These are phyloP conservation scores for Kazachstania taianensis DNA, from an alignment of 805 yeast species.

Conservation along the genomic window DNA sequence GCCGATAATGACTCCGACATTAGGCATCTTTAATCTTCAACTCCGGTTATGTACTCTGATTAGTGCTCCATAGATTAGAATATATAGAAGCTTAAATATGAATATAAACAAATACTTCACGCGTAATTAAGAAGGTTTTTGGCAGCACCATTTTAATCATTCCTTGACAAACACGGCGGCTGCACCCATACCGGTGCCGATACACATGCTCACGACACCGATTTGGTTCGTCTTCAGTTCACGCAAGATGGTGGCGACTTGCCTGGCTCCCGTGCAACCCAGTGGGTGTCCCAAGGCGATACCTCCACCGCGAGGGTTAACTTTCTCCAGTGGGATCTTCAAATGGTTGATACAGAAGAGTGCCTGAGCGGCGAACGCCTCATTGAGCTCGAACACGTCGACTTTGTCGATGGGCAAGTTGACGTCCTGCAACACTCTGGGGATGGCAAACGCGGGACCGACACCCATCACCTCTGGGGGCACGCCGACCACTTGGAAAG, in stretches of 20 bases:
- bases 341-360: conserved; percentile 58
- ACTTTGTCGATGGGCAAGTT: conserved; percentile 57
- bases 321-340: conserved; percentile 58
- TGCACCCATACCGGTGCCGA: conserved; percentile 98
- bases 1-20: conserved; percentile 13
- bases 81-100: too few relatives aligned
- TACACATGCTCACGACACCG: conserved; percentile 93
- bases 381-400: conserved; percentile 78
- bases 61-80: too few relatives aligned
- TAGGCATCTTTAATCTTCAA: conserved; percentile 3
- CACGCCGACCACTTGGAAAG: conserved; percentile 77
- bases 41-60: too few relatives aligned
- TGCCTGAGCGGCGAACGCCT: conserved; percentile 95
- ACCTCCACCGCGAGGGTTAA: conserved; percentile 93
- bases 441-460: conserved; percentile 95
- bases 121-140: too few relatives aligned
- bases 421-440: conserved; percentile 56
- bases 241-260: conserved; percentile 76
- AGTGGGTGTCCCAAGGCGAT: conserved; percentile 93
- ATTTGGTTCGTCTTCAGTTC: conserved; percentile 71
- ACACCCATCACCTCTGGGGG: conserved; percentile 98
- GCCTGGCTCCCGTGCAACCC: conserved; percentile 88
- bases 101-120: too few relatives aligned
- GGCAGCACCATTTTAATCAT: too few relatives aligned
- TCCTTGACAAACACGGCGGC: conserved; percentile 81